A percentile compares a stretch with the other conserved stretches of the same genome.
These are phyloP conservation scores for Cyclostephanos tholiformis DNA, from an alignment of 108 stramenopile species.

Conservation along the genomic window DNA sequence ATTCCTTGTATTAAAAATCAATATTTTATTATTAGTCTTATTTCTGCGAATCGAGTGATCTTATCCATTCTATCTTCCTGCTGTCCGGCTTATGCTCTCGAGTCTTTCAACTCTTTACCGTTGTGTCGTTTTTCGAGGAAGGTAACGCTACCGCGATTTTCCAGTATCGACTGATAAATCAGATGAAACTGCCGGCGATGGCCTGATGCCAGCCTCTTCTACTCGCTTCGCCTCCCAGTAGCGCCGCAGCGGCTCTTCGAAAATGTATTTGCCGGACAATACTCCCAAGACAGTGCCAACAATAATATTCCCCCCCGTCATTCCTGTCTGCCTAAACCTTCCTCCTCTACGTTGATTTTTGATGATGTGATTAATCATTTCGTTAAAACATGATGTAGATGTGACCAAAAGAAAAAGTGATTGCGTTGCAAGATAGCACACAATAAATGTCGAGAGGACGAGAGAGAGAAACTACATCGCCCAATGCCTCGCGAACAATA, in stretches of 20 bases:
- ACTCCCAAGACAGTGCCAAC: constrained; percentile 34
- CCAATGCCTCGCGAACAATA: neutral
- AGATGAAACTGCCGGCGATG: too few species aligned
- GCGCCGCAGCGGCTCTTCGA: constrained; percentile 44
- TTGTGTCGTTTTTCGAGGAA: too few species aligned
- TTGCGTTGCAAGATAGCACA: neutral
- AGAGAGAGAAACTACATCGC: neutral
- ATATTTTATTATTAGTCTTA: too few species aligned
- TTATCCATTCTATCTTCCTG: too few species aligned
- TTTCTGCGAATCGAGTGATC: too few species aligned
- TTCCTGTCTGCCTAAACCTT: constrained; percentile 43
- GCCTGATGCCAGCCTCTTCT: constrained; percentile 20
- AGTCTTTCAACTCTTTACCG: too few species aligned
- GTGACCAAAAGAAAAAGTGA: neutral
- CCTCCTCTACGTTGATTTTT: constrained; percentile 30
- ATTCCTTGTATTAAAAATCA: too few species aligned
- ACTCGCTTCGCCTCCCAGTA: constrained; percentile 51
- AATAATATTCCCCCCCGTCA: constrained; percentile 40
- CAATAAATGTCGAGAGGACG: constrained; percentile 2
- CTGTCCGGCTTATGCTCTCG: too few species aligned
- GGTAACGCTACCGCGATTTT: too few species aligned
- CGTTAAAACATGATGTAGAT: constrained; percentile 4
- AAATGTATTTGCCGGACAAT: constrained; percentile 48
- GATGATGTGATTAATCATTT: too few species aligned
- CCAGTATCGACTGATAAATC: too few species aligned